Conservation (phyloP, 495 filamentous ascomycete genomes). For the Bacidia gigantensis region DNA sequence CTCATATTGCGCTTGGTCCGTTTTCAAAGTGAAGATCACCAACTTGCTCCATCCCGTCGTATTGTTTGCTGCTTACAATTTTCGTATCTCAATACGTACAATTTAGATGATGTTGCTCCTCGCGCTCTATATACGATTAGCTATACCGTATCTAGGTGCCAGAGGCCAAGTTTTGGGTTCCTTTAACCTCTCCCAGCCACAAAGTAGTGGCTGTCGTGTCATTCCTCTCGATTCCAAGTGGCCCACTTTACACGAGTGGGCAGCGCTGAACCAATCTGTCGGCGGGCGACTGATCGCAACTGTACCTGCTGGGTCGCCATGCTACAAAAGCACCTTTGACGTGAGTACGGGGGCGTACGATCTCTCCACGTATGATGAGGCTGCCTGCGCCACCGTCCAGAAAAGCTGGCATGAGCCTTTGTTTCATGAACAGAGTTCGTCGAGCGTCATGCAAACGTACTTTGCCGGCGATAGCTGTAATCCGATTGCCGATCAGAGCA, state of each 20-base stretch:
- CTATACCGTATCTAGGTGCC: no score
- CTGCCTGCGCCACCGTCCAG: slow-evolving; percentile 24
- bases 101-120: no score
- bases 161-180: no score
- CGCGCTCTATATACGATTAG: no score
- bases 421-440: slow-evolving; percentile 23
- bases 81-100: no score
- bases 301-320: slow-evolving; percentile 30
- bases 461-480: slow-evolving; percentile 39
- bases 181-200: no score
- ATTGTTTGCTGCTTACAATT: no score
- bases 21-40: no score
- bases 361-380: slow-evolving; percentile 16
- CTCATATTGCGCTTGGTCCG: no score
- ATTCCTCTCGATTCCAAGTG: slow-evolving; percentile 32
- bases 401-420: slow-evolving; percentile 13
- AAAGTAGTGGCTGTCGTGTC: slow-evolving; percentile 16
- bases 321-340: slow-evolving; percentile 31
- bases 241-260: slow-evolving; percentile 31
- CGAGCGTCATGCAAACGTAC: slow-evolving; percentile 31
- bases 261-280: slow-evolving; percentile 29
- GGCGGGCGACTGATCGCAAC: slow-evolving; percentile 33
- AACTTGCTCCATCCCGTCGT: no score
- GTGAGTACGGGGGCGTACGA: slow-evolving; percentile 17
- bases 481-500: slow-evolving; percentile 34